Evolutionary conservation across 2,329 filamentous ascomycete species (phyloP).

Genomic region (Penicillium decumbens): DNA sequence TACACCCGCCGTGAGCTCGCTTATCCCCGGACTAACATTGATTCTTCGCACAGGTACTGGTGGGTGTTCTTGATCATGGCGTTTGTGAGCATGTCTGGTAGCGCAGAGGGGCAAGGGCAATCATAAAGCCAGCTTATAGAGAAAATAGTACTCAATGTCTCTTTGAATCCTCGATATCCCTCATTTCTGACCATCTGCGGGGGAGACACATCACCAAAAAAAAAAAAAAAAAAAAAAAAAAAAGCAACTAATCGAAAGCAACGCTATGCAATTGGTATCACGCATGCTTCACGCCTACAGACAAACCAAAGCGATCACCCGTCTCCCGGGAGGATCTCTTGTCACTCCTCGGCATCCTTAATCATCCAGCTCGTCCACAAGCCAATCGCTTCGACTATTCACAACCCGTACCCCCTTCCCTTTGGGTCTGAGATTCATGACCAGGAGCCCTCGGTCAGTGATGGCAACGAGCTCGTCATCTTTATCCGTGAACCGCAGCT

Average conservation of each 20-base stretch:
- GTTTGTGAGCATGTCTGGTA: constrained; percentile 41
- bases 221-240: not conserved
- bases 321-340: not conserved
- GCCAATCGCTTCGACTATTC: not conserved
- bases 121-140: constrained; percentile 6
- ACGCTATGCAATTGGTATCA: constrained; percentile 7
- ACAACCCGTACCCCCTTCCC: constrained; percentile 17
- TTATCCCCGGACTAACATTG: not conserved
- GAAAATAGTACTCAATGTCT: constrained; percentile 1
- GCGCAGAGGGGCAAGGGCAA: constrained; percentile 30
- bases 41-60: constrained; percentile 40
- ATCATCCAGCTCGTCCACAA: not conserved
- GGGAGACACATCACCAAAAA: not conserved
- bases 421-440: constrained; percentile 33
- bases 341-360: not conserved
- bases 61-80: constrained; percentile 43
- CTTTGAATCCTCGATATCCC: not conserved
- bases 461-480: constrained; percentile 41
- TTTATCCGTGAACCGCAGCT: constrained; percentile 30
- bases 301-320: not conserved
- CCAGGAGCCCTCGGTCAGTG: constrained; percentile 42
- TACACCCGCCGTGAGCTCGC: not conserved
- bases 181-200: not conserved
- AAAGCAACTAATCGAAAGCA: not conserved
- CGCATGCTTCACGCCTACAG: not conserved